Percentiles rank a stretch among this genome's conserved stretches.
These are phyloP conservation scores for Pseudogymnoascus verrucosus DNA, from an alignment of 2,329 filamentous ascomycete genomes.

Conservation along the genomic window DNA sequence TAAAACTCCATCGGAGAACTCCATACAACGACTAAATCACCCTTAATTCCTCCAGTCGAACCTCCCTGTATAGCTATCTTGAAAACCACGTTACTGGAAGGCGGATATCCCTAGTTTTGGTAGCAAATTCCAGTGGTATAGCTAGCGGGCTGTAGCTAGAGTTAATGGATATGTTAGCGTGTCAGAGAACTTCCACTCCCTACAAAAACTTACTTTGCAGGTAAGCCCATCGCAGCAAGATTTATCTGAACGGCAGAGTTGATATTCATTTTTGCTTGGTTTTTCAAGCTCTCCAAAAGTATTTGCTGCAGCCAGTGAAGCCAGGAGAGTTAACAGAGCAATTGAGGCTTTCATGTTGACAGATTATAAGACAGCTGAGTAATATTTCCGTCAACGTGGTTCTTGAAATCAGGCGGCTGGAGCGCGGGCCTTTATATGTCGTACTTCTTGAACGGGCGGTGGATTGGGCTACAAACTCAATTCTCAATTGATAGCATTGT, in stretches of 20 bases:
- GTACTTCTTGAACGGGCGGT: background rate
- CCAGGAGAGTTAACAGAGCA: background rate
- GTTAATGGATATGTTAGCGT: background rate
- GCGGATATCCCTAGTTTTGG: background rate
- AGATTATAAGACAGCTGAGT: background rate
- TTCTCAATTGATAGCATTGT: background rate
- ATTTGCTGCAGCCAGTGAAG: background rate
- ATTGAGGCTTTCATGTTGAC: background rate
- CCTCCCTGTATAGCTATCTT: background rate
- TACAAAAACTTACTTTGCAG: background rate
- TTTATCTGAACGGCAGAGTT: background rate
- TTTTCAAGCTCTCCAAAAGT: background rate
- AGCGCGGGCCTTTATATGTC: background rate
- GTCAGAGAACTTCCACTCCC: background rate
- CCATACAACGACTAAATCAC: background rate
- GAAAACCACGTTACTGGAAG: background rate
- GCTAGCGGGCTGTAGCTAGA: background rate
- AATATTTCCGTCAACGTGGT: background rate
- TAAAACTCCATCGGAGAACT: background rate
- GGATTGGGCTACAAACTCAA: background rate
- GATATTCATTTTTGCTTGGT: background rate
- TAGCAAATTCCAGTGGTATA: background rate
- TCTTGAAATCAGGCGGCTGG: background rate
- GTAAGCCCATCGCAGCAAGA: background rate
- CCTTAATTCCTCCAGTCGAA: background rate